Base-by-base conservation (phyloP, 1,284 basidiomycete genomes). In the Ustilago shanxiensis region DNA sequence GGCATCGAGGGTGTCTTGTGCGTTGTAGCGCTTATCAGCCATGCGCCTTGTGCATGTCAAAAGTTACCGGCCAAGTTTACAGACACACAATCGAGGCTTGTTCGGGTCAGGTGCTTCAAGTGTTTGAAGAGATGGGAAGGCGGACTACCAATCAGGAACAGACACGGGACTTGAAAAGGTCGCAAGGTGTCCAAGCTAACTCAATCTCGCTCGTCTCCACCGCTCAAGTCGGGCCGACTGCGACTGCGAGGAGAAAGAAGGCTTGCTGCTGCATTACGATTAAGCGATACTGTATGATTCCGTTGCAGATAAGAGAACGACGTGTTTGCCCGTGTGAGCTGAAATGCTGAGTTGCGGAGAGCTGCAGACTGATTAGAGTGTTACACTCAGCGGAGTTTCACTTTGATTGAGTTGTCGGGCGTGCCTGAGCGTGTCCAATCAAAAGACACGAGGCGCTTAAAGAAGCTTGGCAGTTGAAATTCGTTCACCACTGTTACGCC, bases 201-300 rank as follows among this genome's bases (percentile, higher is more conserved):
- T n/a, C n/a, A n/a, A n/a, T n/a, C 11, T 33, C 31, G 31, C 26
- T 51, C 18, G n/a, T n/a, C n/a, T n/a, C n/a, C 16, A 20, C 11
- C 24, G 13, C 26, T 39, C 41, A 20, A 65, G 62, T 58, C 62
- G 62, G 62, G 22, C 62, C 55, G 55, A 58, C 20, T 39, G 37
- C 37, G 14, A 11, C 31, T 33, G 31, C 11, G 31, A 33, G 31
- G 31, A 33, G 31, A 33, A 33, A 11, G n/a, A n/a, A n/a, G n/a
- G n/a, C n/a, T n/a, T n/a, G n/a, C n/a, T n/a, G 31, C 31, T 33
- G 31, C 31, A 33, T 11, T 5, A 11, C 31, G 11, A 33, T 33
- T n/a, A 33, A 33, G 31, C 31, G 31, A 33, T 33, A 7, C 31
- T 11, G 11, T n/a, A 11, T 10, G n/a, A 9, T 20, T 6, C 7